Evolutionary conservation across 1,284 basidiomycete genomes (phyloP), one percentile per base, ranked within the genome.

Genomic region (Albatrellus sp.): DNA sequence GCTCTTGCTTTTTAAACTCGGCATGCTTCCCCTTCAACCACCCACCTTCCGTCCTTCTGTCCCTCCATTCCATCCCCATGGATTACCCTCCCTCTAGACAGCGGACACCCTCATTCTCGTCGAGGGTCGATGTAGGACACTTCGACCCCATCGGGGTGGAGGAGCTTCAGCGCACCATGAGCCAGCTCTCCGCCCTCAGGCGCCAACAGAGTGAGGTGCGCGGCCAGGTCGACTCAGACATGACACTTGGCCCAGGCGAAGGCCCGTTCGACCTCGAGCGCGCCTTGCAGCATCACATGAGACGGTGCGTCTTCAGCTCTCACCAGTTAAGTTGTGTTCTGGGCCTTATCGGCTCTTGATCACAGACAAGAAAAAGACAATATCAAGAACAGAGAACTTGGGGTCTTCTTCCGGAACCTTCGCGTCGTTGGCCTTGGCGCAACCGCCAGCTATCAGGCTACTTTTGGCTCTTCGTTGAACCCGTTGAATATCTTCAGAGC

Each of bases 391-490:
- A 58, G 66, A 29, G 56, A 64, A 36, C 55, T 66, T 3, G 64
- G 64, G 1, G 61, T 66, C 2, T 34, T 60, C 34, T 66, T 66
- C 43, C 46, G 60, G 44, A 54, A 61, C 20, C 57, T 68, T 24
- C 54, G 53, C 2, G 66, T 70, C 11, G 52, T 60, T 17, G 67
- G 64, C 14, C 49, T 60, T 10, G 65, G 61, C 8, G 44, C 55
- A 6, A 30, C 50, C 8, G 48, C 47, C 8, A 51, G 47, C 33
- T 47, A 44, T 28, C 50, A 49, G 30, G 11, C 29, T 1, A 49
- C 50, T 0, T 45, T 49, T 32, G 66, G 63, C 14, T 70, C 70
- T 1, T 11, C 53, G 16, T 49, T 73, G 34, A 65, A 67, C 46
- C 70, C 69, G 0, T 31, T 51, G 6, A 52, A 55, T 17, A 31